Conservation (phyloP, 306 rosid species). For the Ormosia emarginata region DNA sequence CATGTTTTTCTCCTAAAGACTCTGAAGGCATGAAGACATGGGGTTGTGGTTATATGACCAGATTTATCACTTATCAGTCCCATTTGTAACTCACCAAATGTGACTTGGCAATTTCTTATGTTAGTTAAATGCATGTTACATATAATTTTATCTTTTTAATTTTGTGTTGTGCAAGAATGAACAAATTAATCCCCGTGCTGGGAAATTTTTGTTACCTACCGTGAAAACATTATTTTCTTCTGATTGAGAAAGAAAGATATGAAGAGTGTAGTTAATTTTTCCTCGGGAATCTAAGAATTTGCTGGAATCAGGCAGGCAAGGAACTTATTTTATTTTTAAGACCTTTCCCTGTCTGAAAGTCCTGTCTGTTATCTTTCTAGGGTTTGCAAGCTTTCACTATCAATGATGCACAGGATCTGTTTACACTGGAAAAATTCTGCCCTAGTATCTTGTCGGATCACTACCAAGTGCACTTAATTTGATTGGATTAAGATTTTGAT, state of each 20-base stretch:
- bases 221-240: neutral
- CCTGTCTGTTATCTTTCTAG: slow-evolving; percentile 1
- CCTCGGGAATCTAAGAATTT: slow-evolving; percentile 7
- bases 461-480: slow-evolving; percentile 17
- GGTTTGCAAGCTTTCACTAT: neutral
- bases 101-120: neutral
- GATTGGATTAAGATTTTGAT: slow-evolving; percentile 20
- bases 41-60: neutral
- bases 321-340: neutral
- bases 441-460: slow-evolving; percentile 3
- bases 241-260: neutral
- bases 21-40: neutral
- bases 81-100: neutral
- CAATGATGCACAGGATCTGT: neutral
- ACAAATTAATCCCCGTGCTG: neutral
- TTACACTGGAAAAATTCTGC: slow-evolving; percentile 18
- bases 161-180: neutral
- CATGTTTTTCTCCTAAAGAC: neutral
- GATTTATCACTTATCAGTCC: neutral
- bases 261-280: neutral
- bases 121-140: neutral
- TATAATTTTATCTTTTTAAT: neutral
- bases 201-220: neutral
- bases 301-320: neutral
- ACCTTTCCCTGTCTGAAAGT: neutral